A percentile compares a stretch with the other conserved stretches of the same genome.
Conservation (phyloP, 371 early-diverging fungal species). For the Umbelopsis sp. region DNA sequence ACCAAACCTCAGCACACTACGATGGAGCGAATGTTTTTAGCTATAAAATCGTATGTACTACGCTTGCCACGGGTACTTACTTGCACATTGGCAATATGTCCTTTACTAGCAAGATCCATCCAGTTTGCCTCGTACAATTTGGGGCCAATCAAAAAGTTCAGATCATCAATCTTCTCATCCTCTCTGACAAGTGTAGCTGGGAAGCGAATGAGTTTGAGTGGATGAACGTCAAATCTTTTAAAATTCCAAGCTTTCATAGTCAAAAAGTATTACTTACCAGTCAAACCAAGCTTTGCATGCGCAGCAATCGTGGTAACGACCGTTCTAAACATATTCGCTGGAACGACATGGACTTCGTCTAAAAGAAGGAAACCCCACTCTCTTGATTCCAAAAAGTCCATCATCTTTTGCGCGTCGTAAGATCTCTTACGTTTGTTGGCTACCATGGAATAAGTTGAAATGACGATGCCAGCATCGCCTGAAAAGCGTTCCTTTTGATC, state of each 20-base stretch:
- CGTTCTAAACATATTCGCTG: slow-evolving; percentile 98
- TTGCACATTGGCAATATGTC: slow-evolving; percentile 99
- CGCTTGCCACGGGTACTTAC: slow-evolving; percentile 23
- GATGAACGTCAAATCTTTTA: no score
- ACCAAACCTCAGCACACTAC: slow-evolving; percentile 99
- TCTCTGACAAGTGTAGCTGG: slow-evolving; percentile 98
- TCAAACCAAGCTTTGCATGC: slow-evolving; percentile 98
- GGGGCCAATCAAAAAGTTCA: slow-evolving; percentile 99
- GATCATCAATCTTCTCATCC: slow-evolving; percentile 99
- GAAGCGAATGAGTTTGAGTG: background rate
- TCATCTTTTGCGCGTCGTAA: slow-evolving; percentile 95
- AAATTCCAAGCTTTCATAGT: no score
- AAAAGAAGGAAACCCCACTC: slow-evolving; percentile 99
- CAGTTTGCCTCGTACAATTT: slow-evolving; percentile 99
- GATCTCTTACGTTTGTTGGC: slow-evolving; percentile 95
- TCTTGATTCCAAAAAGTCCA: slow-evolving; percentile 89
- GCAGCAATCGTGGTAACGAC: slow-evolving; percentile 96
- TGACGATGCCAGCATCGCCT: slow-evolving; percentile 91
- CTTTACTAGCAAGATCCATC: slow-evolving; percentile 97
- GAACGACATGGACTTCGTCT: slow-evolving; percentile 99
- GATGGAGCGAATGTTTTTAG: slow-evolving; percentile 15
- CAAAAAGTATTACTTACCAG: slow-evolving; percentile 38
- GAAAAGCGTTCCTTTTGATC: slow-evolving; percentile 91
- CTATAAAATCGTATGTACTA: background rate
- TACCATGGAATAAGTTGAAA: slow-evolving; percentile 99